Percentiles rank a stretch among this genome's conserved stretches.
phyloP scores from a whole-genome alignment of 2,329 filamentous ascomycete genomes.

The Plectosphaerella cucumerina region DNA sequence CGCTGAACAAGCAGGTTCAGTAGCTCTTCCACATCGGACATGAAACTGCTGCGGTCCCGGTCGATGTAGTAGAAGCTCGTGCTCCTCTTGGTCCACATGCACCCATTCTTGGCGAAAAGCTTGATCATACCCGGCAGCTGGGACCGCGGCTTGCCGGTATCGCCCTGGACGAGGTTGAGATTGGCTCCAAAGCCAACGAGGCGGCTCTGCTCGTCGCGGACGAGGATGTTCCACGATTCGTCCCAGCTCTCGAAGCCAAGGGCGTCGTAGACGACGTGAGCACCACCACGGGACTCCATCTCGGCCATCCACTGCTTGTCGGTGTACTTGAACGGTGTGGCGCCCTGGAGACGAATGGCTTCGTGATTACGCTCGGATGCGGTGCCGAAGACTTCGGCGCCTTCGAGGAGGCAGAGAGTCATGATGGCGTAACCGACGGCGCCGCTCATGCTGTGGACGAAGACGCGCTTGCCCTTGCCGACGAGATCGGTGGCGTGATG shows the following conservation, averaged over 20 bases:
- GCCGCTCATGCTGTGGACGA: slow-evolving; percentile 46
- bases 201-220: slow-evolving; percentile 19
- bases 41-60: slow-evolving; percentile 24
- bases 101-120: slow-evolving; percentile 18
- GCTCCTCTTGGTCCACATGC: slow-evolving; percentile 13
- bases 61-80: slow-evolving; percentile 30
- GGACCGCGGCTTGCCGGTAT: slow-evolving; percentile 22
- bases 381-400: slow-evolving; percentile 46
- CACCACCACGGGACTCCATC: slow-evolving; percentile 40
- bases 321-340: slow-evolving; percentile 38
- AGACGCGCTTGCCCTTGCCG: slow-evolving; percentile 36
- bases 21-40: slow-evolving; percentile 21
- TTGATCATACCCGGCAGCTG: slow-evolving; percentile 25
- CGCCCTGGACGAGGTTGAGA: slow-evolving; percentile 18
- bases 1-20: slow-evolving; percentile 24
- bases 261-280: slow-evolving; percentile 41
- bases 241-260: slow-evolving; percentile 46
- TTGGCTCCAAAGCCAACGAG: slow-evolving; percentile 33
- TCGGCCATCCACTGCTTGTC: slow-evolving; percentile 43
- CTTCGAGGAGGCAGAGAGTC: slow-evolving; percentile 33
- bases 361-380: slow-evolving; percentile 40
- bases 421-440: slow-evolving; percentile 40
- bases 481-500: slow-evolving; percentile 30
- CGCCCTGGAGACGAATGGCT: slow-evolving; percentile 30
- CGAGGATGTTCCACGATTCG: slow-evolving; percentile 41